Evolutionary conservation across 208 protist species (phyloP).

Genomic region (Tritrichomonas musculus): DNA sequence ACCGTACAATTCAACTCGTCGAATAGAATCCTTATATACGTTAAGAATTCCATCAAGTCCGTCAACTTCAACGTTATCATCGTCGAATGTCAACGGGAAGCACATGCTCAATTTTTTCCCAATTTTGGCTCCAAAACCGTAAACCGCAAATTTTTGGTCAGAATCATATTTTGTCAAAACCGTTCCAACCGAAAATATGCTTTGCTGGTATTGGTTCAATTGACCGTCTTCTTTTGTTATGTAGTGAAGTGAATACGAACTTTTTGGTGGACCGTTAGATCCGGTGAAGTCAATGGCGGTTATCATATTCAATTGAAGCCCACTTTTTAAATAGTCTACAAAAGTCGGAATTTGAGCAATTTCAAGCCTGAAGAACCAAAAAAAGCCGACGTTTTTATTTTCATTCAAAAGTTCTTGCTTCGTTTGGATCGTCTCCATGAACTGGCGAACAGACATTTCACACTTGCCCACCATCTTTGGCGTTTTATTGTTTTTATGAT

Average conservation of each 20-base stretch:
- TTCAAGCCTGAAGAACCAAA: neutral
- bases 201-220: slow-evolving; percentile 33
- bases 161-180: slow-evolving; percentile 43
- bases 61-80: neutral
- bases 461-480: too few relatives aligned
- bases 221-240: neutral
- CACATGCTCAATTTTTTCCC: neutral
- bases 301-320: slow-evolving; percentile 40
- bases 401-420: neutral
- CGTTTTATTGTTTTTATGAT: too few relatives aligned
- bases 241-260: neutral
- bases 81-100: neutral
- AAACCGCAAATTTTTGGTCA: slow-evolving; percentile 42
- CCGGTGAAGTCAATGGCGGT: slow-evolving; percentile 47
- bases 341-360: slow-evolving; percentile 28
- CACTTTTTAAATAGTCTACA: slow-evolving; percentile 39
- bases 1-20: neutral
- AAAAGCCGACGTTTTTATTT: too few relatives aligned
- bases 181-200: neutral
- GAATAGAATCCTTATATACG: neutral
- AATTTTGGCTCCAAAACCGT: slow-evolving; percentile 34
- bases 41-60: slow-evolving; percentile 13
- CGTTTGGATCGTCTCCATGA: neutral
- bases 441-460: too few relatives aligned
- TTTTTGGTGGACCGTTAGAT: slow-evolving; percentile 38